These are phyloP conservation scores for Oenanthe sinensis DNA, from an alignment of 129 eudicot species.

Conservation along the genomic window DNA sequence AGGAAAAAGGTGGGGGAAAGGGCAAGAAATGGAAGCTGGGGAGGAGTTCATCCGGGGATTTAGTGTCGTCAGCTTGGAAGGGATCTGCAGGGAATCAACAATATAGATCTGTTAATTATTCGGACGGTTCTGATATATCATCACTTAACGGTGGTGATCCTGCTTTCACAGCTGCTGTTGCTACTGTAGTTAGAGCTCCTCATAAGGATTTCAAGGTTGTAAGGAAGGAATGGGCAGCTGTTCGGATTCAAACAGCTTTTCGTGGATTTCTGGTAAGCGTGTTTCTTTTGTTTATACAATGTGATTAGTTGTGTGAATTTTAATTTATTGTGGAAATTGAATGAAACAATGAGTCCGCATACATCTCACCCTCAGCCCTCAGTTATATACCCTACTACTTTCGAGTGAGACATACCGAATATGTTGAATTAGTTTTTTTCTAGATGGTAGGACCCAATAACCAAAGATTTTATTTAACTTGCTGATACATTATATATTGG, in stretches of 20 bases:
- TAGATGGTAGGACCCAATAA: too few species aligned
- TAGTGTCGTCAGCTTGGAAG: slow-evolving; percentile 56
- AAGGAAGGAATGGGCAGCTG: slow-evolving; percentile 94
- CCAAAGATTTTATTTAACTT: background rate
- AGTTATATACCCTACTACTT: background rate
- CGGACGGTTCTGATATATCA: slow-evolving; percentile 57
- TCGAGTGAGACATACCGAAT: background rate
- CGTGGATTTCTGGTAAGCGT: slow-evolving; percentile 76
- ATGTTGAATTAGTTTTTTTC: too few species aligned
- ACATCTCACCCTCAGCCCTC: too few species aligned
- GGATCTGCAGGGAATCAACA: slow-evolving; percentile 41
- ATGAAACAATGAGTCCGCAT: background rate
- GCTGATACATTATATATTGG: background rate
- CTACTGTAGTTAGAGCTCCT: slow-evolving; percentile 80
- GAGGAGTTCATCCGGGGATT: slow-evolving; percentile 81
- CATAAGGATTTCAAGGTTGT: slow-evolving; percentile 80
- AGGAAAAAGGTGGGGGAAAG: slow-evolving; percentile 45
- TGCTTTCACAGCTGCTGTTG: slow-evolving; percentile 76
- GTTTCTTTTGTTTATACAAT: background rate
- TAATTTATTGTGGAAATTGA: background rate
- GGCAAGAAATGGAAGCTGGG: slow-evolving; percentile 83
- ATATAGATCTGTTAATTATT: slow-evolving; percentile 12
- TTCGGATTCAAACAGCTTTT: slow-evolving; percentile 92
- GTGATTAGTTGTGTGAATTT: background rate
- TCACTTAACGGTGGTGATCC: slow-evolving; percentile 32